Evolutionary conservation across 2,329 filamentous ascomycete genomes (phyloP), one percentile per base, ranked within the genome.

Genomic region (Aspergillus pseudoglaucus): DNA sequence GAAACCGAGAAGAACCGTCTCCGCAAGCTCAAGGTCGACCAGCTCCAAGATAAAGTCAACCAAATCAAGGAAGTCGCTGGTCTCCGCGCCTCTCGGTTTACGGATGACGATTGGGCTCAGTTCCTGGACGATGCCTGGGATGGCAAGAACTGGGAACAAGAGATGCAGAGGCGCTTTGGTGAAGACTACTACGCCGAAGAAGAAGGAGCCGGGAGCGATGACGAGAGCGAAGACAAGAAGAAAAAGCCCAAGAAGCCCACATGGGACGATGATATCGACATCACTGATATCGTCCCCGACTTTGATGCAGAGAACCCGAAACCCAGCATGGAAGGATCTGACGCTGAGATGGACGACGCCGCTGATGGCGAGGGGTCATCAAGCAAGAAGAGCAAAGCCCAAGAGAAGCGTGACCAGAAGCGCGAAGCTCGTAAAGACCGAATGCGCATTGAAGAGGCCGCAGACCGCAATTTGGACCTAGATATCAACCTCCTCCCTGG

Each of bases 211-310:
- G 72, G 64, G n/a, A 75, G 71, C 43, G 79, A 72, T 37, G 70
- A 71, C 15, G 64, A 61, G 56, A 51, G 42, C 48, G 63, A 44
- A 47, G 45, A 46, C 23, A 83, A 81, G 65, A 83, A 80, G 62
- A 82, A 81, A 56, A 84, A 77, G 54, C 71, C 79, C 8, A 89
- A 88, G 76, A 95, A 95, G 72, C 89, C 88, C 8, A 87, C 83
- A 53, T 98, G 91, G 86, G 88, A 96, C 59, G 90, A 97, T 61
- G 93, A 98, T 64, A 96, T 98, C 59, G 90, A 97, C 64, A 97
- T 98, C 72, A 89, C 87, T 52, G 91, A 95, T 66, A 78, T 96
- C 44, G 74, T 95, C 23, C 90, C 89, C 1, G 88, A 95, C 52
- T 95, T 94, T 62, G 82, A 88, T 17, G 87, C 88, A 22, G 80